Percentiles rank a stretch among this genome's conserved stretches.
These are phyloP conservation scores for Dimocarpus longan DNA, from an alignment of 345 rosid species.

Conservation along the genomic window DNA sequence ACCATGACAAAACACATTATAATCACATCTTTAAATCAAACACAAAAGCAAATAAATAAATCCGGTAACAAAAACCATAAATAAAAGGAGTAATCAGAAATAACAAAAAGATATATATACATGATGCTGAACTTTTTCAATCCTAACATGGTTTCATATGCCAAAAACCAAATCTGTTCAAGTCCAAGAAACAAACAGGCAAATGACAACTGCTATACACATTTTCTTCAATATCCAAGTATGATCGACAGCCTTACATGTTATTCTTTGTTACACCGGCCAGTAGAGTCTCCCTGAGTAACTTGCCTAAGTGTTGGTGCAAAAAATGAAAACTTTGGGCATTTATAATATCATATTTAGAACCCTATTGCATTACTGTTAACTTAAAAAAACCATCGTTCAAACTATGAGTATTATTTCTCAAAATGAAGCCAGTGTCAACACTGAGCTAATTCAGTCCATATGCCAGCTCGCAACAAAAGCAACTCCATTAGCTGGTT, in stretches of 20 bases:
- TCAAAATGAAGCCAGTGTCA: not conserved
- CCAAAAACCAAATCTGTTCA: not conserved
- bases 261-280: not conserved
- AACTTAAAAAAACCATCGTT: not conserved
- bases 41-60: not conserved
- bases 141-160: not conserved
- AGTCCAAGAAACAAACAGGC: not conserved
- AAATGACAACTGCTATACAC: not conserved
- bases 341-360: not conserved
- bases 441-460: slow-evolving; percentile 2
- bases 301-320: not conserved
- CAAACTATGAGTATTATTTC: not conserved
- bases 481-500: not conserved
- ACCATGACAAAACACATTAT: not conserved
- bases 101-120: not conserved
- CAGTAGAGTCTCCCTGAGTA: not conserved
- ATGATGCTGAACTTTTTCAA: not conserved
- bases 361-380: not conserved
- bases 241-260: not conserved
- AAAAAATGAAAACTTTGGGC: not conserved
- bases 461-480: not conserved
- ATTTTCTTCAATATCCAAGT: slow-evolving; percentile 2
- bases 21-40: not conserved
- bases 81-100: not conserved
- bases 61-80: not conserved